Percentiles rank a stretch among this genome's conserved stretches.
These are phyloP conservation scores for Cutaneotrichosporon sp. DNA, from an alignment of 1,284 basidiomycete species.

Conservation along the genomic window DNA sequence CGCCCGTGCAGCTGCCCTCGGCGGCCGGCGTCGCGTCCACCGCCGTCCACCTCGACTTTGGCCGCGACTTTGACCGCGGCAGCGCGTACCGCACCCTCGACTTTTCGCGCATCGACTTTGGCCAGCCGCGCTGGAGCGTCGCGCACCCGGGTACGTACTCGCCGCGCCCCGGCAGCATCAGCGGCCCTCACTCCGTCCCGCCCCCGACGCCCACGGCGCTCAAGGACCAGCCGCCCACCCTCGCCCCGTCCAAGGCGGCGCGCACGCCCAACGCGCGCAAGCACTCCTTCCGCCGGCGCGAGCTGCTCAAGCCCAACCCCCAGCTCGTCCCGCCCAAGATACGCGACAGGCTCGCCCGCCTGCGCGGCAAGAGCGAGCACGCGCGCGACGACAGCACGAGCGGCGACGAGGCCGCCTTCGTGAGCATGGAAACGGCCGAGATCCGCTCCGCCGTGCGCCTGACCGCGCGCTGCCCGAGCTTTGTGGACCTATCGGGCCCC, in stretches of 20 bases:
- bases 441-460: conserved; percentile 2
- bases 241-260: conserved; percentile 22
- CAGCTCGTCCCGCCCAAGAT: conserved; percentile 23
- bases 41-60: background rate
- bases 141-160: background rate
- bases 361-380: background rate
- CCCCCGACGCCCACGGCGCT: background rate
- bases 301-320: conserved; percentile 43
- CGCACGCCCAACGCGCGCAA: background rate
- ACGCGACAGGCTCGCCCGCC: conserved; percentile 14
- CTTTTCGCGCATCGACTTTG: conserved; percentile 6
- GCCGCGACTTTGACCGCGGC: background rate
- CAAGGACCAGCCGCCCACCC: conserved; percentile 29
- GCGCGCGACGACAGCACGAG: background rate
- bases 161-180: background rate
- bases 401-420: conserved; percentile 5
- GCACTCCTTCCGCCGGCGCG: conserved; percentile 21
- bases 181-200: background rate
- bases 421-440: conserved; percentile 4
- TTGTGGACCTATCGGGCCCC: conserved; percentile 3
- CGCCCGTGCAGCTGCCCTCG: background rate
- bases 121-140: background rate
- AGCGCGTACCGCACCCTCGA: background rate
- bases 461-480: conserved; percentile 1
- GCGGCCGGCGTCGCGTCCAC: conserved; percentile 7